Base-by-base conservation (phyloP, 176 grass and related monocot species). In the Oropetium thomaeum region DNA sequence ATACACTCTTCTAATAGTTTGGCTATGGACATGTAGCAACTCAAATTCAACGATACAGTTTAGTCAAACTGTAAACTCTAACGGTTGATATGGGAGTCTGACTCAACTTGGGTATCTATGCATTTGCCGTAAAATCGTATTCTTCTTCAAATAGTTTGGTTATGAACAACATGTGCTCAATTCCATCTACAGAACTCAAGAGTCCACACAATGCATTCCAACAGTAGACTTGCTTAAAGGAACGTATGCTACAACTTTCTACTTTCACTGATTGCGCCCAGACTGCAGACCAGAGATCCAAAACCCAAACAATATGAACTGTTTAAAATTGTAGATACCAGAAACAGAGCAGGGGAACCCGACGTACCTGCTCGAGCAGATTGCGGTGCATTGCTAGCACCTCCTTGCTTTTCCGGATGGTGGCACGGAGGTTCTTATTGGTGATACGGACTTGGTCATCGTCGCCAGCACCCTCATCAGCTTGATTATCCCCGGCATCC, bases 281-380 rank as follows among this genome's bases (percentile, higher is more conserved):
- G 17, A 16, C 8, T 23, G 31, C 38, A 10, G 23, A 39, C 22
- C 16, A 79, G 31, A 73, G 39, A 58, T 39, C 33, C 51, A 25
- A 27, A 27, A 27, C 34, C 60, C 54, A 47, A 35, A 55, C 22
- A 55, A 2, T 32, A 62, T 13, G 10, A 8, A 19, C 5, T 7
- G 1, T 20, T 16, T 9, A 34, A 74, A 41, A 1, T 44, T 55
- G 64, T n/a, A n/a, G 23, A 81, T 90, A 40, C 14, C 37, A 79
- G 70, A 35, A 63, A 26, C 3, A 67, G 33, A 32, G 11, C 25
- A 62, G 15, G 10, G 8, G 70, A 28, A 81, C 1, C n/a, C n/a
- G n/a, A n/a, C n/a, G 44, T 71, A 93, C 90, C 90, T 89, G 87
- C 41, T 82, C 58, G 4, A 93, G 84, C 40, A 87, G 37, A 43